phyloP scores from a whole-genome alignment of 129 eudicot genomes.

The Tagetes patula region DNA sequence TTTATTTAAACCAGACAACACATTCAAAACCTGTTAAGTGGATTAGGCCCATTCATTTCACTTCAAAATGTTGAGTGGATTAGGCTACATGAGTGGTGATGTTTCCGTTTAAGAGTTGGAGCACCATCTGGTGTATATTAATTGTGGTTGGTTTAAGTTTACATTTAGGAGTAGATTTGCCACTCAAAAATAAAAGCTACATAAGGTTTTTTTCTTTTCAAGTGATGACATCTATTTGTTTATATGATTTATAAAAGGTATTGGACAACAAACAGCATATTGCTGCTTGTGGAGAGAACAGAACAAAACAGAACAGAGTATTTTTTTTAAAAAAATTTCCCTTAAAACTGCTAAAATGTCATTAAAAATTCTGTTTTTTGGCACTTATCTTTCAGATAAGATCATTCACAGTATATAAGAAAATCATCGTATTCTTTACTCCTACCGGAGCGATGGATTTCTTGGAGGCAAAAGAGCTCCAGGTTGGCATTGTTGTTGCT shows the following conservation, averaged over 20 bases:
- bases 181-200: no score
- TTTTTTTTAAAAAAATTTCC: background rate
- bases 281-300: background rate
- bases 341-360: conserved; percentile 5
- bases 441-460: conserved; percentile 51
- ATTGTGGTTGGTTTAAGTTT: no score
- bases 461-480: conserved; percentile 60
- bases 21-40: background rate
- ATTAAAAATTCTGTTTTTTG: conserved; percentile 24
- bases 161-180: no score
- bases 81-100: no score
- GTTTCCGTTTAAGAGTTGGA: no score
- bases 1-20: background rate
- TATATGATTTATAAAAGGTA: background rate
- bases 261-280: conserved; percentile 26
- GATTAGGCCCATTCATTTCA: background rate
- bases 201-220: background rate
- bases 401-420: background rate
- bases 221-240: background rate
- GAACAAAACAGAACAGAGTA: background rate
- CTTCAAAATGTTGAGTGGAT: background rate
- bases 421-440: background rate
- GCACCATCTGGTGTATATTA: no score
- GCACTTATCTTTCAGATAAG: conserved; percentile 22
- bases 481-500: conserved; percentile 71